Percentiles rank a stretch among this genome's conserved stretches.
Evolutionary conservation across 1,284 basidiomycete genomes (phyloP).

Genomic region (Ganoderma resinaceum): DNA sequence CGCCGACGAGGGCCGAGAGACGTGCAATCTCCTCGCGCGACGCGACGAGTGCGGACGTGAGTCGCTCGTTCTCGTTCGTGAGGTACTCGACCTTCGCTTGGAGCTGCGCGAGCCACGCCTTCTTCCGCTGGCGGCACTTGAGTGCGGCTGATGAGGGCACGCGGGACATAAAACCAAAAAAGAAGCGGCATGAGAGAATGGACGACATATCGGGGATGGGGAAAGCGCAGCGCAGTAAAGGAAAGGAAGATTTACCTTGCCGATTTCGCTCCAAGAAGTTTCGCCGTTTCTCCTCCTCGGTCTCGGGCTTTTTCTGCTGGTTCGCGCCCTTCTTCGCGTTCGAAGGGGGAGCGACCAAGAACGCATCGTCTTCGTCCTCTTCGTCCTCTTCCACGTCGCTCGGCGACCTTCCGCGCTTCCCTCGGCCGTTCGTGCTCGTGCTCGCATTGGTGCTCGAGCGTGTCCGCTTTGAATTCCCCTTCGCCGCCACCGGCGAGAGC

Average conservation of each 20-base stretch:
- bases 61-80: conserved; percentile 92
- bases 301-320: conserved; percentile 79
- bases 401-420: conserved; percentile 33
- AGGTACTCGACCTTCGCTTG: conserved; percentile 95
- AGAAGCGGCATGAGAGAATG: not conserved
- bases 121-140: conserved; percentile 98
- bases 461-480: conserved; percentile 51
- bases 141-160: conserved; percentile 80
- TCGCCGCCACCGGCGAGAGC: conserved; percentile 31
- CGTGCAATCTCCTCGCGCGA: conserved; percentile 84
- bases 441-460: conserved; percentile 44
- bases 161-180: not conserved
- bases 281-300: conserved; percentile 93
- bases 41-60: conserved; percentile 77
- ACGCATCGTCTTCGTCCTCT: conserved; percentile 51
- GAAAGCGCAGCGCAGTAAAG: not conserved
- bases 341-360: conserved; percentile 32
- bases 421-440: conserved; percentile 28
- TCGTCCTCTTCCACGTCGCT: conserved; percentile 58
- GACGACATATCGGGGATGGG: not conserved
- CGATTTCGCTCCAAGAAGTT: conserved; percentile 96
- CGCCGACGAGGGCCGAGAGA: conserved; percentile 72
- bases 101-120: conserved; percentile 93
- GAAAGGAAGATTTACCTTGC: conserved; percentile 69
- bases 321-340: conserved; percentile 37